Percentiles rank a stretch among this genome's conserved stretches.
These are phyloP conservation scores for Saccharum hybrid DNA, from an alignment of 202 grass and related monocot species.

Conservation along the genomic window DNA sequence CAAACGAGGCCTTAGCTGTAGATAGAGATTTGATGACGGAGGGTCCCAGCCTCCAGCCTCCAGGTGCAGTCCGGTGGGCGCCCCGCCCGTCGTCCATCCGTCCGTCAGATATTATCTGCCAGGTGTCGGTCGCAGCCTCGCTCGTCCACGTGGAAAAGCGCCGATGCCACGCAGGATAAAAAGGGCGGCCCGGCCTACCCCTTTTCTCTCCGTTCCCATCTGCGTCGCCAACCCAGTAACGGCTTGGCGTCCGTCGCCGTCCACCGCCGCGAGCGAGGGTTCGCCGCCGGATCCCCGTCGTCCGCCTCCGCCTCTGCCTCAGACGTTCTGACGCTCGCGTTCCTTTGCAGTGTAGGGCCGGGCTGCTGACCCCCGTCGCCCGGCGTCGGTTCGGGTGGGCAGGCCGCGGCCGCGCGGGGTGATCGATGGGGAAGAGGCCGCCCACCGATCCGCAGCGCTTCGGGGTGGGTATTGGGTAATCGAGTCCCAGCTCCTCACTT, in stretches of 20 bases:
- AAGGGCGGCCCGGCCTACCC: neutral
- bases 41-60: neutral
- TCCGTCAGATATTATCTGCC: conserved; percentile 31
- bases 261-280: conserved; percentile 31
- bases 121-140: neutral
- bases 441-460: conserved; percentile 12
- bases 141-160: conserved; percentile 53
- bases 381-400: neutral
- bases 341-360: neutral
- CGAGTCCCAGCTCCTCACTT: neutral
- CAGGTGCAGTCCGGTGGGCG: neutral
- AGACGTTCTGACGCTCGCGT: neutral
- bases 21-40: too few relatives aligned
- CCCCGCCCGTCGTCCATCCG: neutral
- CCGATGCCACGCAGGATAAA: conserved; percentile 51
- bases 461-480: conserved; percentile 21
- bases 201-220: neutral
- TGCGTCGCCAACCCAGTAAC: neutral
- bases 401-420: neutral
- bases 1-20: too few relatives aligned
- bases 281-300: neutral
- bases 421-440: conserved; percentile 25
- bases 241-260: neutral
- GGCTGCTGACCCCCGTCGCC: neutral
- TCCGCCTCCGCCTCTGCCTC: neutral